Evolutionary conservation across 1,139 yeast genomes (phyloP), one percentile per base, ranked within the genome.

Genomic region (Hanseniaspora uvarum): DNA sequence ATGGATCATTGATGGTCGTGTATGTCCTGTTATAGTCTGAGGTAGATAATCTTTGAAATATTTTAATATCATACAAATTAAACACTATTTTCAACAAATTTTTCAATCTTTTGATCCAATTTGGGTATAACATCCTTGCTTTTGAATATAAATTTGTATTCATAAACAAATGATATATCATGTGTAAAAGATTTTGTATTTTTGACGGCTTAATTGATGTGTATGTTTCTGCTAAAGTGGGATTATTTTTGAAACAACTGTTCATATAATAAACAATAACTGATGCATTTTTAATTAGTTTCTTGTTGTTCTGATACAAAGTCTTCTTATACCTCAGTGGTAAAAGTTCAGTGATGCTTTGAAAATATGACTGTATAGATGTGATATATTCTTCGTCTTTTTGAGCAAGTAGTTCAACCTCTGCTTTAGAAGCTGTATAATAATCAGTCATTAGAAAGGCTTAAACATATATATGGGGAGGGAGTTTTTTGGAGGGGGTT

Each of bases 181-280:
- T 19, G 43, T 50, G 45, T 3, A 50, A 14, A 8, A 43, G n/a
- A 31, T 41, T 50, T 26, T 43, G 34, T 3, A 36, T 16, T 43
- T 16, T 50, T n/a, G 53, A 41, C 6, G 43, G 30, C 18, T 36
- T 24, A 0, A 43, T 11, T 4, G 38, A 23, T n/a, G 37, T 24
- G 36, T 39, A 50, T 19, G 53, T 8, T 7, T 50, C 53, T 2
- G 47, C 28, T 5, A 50, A 18, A 11, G 53, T 50, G 18, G 24
- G 46, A 1, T 5, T 49, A 16, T 33, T 33, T 1, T 12, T 38
- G 3, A 49, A 3, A 4, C 41, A 19, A 30, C 12, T 26, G 16
- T 50, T 50, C 3, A 37, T 31, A 24, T 33, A 50, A 12, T 41
- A 41, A n/a, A 18, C 2, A 1, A 50, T 10, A 2, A 50, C 14